Percentiles rank a stretch among this genome's conserved stretches.
phyloP scores from a whole-genome alignment of 371 early-diverging fungal genomes.

The Rhizopus delemar region DNA sequence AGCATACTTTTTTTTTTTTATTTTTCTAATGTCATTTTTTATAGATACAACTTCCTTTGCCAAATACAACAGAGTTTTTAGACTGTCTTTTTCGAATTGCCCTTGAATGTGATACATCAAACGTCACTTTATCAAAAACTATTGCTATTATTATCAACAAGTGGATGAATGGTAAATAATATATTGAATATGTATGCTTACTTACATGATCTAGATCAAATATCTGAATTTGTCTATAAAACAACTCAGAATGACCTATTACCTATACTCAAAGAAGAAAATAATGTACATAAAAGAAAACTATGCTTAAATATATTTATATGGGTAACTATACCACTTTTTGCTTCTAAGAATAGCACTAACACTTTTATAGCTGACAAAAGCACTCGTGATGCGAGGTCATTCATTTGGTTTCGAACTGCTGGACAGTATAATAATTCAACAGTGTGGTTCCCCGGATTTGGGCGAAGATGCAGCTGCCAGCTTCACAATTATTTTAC shows the following conservation, averaged over 20 bases:
- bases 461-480: conserved; percentile 62
- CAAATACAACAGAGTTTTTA: conserved; percentile 37
- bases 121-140: conserved; percentile 35
- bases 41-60: conserved; percentile 47
- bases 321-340: conserved; percentile 6
- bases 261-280: conserved; percentile 7
- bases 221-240: conserved; percentile 12
- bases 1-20: background rate
- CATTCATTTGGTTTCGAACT: conserved; percentile 56
- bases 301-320: conserved; percentile 10
- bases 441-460: conserved; percentile 40
- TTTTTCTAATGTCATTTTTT: background rate
- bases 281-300: conserved; percentile 8
- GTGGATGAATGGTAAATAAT: conserved; percentile 42
- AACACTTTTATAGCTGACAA: conserved; percentile 48
- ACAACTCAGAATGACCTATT: conserved; percentile 4
- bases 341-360: too few relatives aligned
- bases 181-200: background rate
- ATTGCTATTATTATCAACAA: conserved; percentile 56
- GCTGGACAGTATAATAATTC: conserved; percentile 50
- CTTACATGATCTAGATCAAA: conserved; percentile 16
- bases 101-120: background rate
- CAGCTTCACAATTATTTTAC: conserved; percentile 63
- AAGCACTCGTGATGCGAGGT: conserved; percentile 58
- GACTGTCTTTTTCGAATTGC: conserved; percentile 9